Base-by-base conservation (phyloP, 1,139 yeast species). In the Blastobotrys malaysiensis region DNA sequence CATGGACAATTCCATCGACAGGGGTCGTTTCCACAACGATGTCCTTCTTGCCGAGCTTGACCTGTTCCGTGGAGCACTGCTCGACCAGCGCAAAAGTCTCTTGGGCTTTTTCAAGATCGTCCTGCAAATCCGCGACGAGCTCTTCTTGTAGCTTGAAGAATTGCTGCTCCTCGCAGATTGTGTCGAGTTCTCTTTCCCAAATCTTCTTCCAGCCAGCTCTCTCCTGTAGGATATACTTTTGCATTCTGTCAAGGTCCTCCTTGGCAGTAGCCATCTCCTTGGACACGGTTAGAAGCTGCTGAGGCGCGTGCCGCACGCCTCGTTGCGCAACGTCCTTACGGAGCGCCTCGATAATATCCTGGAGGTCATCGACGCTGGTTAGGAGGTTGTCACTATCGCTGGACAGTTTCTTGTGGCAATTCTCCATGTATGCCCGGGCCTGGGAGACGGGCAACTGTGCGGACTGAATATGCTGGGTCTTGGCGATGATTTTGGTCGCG, bases 101-200 rank as follows among this genome's bases (percentile, higher is more conserved):
- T 50, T 78, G 77, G 1, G 95, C 93, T 65, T 84, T 86, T 46
- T 78, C 79, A 48, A 93, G 73, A 70, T 93, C 99, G 58, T 88
- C 95, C 51, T 81, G 81, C 61, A 93, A 73, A 67, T 93, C 96
- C 43, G 77, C 79, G 3, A 91, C 81, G 58, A 93, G 78, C 60
- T 88, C 96, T 63, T 88, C 97, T 68, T 93, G 98, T 31, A 90
- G 77, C 58, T 88, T 87, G 71, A 91, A 82, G 67, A 89, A 89
- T 62, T 91, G 96, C 68, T 93, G 98, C 65, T 91, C 97, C 63
- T 89, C 96, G 59, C 96, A 87, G 20, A 93, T 95, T 48, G 85
- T 84, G 61, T 89, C 95, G 57, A 93, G 77, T 65, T 91, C 97
- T 5, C 85, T 76, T 68, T 91, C 97, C 98, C 99, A 93, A 24